Conservation (phyloP, 768 basidiomycete species). For the Auriscalpium microsporum region DNA sequence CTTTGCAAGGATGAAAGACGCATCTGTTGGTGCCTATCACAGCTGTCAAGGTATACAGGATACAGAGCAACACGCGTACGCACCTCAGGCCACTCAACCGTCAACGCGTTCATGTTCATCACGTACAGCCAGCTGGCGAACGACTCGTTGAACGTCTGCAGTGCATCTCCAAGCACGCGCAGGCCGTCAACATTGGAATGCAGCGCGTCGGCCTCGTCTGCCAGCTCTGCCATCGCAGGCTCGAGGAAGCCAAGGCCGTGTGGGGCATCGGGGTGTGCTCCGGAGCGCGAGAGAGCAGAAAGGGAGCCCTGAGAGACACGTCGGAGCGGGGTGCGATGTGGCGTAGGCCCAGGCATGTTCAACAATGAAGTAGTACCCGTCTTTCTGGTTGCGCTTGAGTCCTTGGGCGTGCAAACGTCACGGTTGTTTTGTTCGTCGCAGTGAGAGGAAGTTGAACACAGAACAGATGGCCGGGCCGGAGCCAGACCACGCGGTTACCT, state of each 20-base stretch:
- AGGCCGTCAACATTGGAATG: conserved; percentile 69
- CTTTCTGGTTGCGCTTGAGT: not conserved
- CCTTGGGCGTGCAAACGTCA: too few relatives aligned
- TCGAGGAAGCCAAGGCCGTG: conserved; percentile 82
- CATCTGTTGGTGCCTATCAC: conserved; percentile 16
- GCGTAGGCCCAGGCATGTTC: conserved; percentile 27
- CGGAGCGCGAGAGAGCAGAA: conserved; percentile 74
- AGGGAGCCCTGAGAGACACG: conserved; percentile 91
- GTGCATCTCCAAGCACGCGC: conserved; percentile 60
- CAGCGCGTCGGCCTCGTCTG: conserved; percentile 80
- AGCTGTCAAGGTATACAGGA: not conserved
- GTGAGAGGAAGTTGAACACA: too few relatives aligned
- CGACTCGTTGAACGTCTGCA: conserved; percentile 84
- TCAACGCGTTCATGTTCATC: conserved; percentile 91
- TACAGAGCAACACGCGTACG: conserved; percentile 7
- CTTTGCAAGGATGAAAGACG: conserved; percentile 43
- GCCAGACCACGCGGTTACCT: too few relatives aligned
- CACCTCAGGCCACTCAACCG: conserved; percentile 89
- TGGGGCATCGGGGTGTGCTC: conserved; percentile 63
- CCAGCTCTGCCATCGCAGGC: conserved; percentile 75
- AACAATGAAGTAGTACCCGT: not conserved
- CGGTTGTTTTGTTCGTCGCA: too few relatives aligned
- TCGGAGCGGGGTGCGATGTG: conserved; percentile 74
- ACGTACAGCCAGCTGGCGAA: conserved; percentile 89
- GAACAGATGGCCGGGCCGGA: too few relatives aligned